Conservation (phyloP, 129 eudicot species). For the Lactuca sativa region DNA sequence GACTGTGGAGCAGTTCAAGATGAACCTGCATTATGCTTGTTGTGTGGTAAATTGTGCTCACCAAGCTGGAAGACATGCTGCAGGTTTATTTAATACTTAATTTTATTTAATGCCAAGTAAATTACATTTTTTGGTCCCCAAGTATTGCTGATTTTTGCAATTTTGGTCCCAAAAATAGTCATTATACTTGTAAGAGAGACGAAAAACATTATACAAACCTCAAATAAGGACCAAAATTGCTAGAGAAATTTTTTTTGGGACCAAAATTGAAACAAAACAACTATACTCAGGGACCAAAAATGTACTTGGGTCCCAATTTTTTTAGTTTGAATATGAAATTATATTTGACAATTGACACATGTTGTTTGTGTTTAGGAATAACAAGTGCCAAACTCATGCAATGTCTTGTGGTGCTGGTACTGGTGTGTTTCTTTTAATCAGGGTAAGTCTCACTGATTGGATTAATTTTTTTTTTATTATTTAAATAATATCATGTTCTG, state of each 20-base stretch:
- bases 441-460: constrained; percentile 46
- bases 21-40: constrained; percentile 89
- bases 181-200: neutral
- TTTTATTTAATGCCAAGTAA: neutral
- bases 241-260: neutral
- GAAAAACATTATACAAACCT: neutral
- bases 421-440: constrained; percentile 83
- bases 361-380: constrained; percentile 52
- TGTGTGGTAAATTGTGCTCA: constrained; percentile 91
- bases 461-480: constrained; percentile 5
- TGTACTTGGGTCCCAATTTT: neutral
- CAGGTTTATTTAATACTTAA: constrained; percentile 49
- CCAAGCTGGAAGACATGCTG: constrained; percentile 94
- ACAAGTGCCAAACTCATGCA: constrained; percentile 87
- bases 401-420: constrained; percentile 90
- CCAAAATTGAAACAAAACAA: neutral
- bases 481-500: constrained; percentile 22
- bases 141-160: neutral
- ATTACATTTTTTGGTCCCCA: neutral
- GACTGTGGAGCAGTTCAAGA: constrained; percentile 69
- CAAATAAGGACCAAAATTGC: neutral
- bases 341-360: constrained; percentile 9
- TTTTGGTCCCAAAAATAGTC: neutral
- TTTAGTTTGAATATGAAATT: constrained; percentile 13
- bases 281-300: neutral